A percentile compares a stretch with the other conserved stretches of the same genome.
These are phyloP conservation scores for Hydnomerulius pinastri DNA, from an alignment of 768 basidiomycete genomes.

Conservation along the genomic window DNA sequence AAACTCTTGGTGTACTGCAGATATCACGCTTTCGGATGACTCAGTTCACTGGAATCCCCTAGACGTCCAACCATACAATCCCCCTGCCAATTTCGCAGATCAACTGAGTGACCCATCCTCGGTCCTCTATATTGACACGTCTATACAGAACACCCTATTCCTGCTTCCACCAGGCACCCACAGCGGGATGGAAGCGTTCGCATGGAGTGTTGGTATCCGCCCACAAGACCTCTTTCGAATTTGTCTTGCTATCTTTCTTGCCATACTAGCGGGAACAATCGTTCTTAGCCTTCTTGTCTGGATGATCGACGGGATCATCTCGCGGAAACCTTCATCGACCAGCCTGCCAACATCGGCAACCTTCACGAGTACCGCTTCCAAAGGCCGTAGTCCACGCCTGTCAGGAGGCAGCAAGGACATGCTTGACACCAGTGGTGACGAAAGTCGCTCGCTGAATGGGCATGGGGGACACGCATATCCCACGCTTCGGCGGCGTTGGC, in stretches of 20 bases:
- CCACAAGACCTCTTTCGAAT: conserved; percentile 82
- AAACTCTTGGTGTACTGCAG: conserved; percentile 38
- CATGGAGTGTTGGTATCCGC: conserved; percentile 79
- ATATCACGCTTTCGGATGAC: conserved; percentile 68
- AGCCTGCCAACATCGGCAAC: conserved; percentile 20
- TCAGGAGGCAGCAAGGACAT: conserved; percentile 54
- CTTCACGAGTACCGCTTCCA: conserved; percentile 13
- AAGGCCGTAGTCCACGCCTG: conserved; percentile 41
- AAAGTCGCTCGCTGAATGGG: conserved; percentile 31
- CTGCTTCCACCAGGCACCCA: conserved; percentile 61
- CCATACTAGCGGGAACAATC: conserved; percentile 73
- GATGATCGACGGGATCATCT: conserved; percentile 61
- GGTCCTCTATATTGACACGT: conserved; percentile 73
- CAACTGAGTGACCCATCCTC: conserved; percentile 74
- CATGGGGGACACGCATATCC: conserved; percentile 22
- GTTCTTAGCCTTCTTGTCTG: conserved; percentile 70
- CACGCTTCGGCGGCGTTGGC: conserved; percentile 32
- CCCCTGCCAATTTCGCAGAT: conserved; percentile 69
- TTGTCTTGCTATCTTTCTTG: conserved; percentile 82
- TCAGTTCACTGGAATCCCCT: conserved; percentile 70
- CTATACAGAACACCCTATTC: conserved; percentile 72
- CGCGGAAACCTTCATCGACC: conserved; percentile 20
- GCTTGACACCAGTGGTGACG: conserved; percentile 38
- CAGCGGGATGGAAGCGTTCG: conserved; percentile 78
- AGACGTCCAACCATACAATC: conserved; percentile 53